Percentiles rank a stretch among this genome's conserved stretches.
Conservation (phyloP, 2,329 filamentous ascomycete genomes). For the Penicillium sp. region DNA sequence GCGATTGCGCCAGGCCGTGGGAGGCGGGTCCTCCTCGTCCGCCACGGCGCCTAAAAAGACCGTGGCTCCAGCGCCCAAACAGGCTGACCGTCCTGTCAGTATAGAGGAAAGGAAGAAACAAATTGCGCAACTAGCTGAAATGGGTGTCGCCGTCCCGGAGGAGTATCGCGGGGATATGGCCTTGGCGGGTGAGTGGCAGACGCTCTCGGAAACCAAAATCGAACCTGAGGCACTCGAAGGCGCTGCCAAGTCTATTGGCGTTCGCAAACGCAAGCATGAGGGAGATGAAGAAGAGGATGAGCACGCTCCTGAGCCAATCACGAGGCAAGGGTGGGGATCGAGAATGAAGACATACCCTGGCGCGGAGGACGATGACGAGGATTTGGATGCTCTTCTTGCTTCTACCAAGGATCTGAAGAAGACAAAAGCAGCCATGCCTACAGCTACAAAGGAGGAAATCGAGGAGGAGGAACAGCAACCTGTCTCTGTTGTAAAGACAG, state of each 20-base stretch:
- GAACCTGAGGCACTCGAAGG: constrained; percentile 41
- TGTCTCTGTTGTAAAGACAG: constrained; percentile 10
- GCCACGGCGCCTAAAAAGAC: constrained; percentile 25
- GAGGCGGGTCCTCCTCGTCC: constrained; percentile 38
- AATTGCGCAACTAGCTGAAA: constrained; percentile 76
- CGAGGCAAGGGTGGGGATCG: constrained; percentile 44
- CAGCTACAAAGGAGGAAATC: constrained; percentile 6
- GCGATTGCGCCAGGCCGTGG: constrained; percentile 71
- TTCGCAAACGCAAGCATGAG: constrained; percentile 45
- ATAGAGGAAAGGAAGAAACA: constrained; percentile 72
- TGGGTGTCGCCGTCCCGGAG: constrained; percentile 80
- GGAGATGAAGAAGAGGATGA: constrained; percentile 37
- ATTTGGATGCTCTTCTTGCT: constrained; percentile 43
- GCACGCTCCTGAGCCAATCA: constrained; percentile 28
- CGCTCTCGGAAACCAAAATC: constrained; percentile 50
- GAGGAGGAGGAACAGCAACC: constrained; percentile 16
- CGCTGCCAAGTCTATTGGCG: constrained; percentile 36
- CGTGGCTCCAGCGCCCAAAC: constrained; percentile 32
- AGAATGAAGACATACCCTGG: constrained; percentile 40
- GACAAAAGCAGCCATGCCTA: constrained; percentile 19
- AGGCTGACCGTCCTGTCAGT: constrained; percentile 41
- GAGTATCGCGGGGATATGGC: constrained; percentile 75
- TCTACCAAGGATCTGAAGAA: constrained; percentile 39
- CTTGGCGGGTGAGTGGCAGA: constrained; percentile 83
- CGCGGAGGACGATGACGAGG: constrained; percentile 31